Evolutionary conservation across 441 rosid species (phyloP), one percentile per base, ranked within the genome.

Genomic region (Cnidoscolus chayamansa): DNA sequence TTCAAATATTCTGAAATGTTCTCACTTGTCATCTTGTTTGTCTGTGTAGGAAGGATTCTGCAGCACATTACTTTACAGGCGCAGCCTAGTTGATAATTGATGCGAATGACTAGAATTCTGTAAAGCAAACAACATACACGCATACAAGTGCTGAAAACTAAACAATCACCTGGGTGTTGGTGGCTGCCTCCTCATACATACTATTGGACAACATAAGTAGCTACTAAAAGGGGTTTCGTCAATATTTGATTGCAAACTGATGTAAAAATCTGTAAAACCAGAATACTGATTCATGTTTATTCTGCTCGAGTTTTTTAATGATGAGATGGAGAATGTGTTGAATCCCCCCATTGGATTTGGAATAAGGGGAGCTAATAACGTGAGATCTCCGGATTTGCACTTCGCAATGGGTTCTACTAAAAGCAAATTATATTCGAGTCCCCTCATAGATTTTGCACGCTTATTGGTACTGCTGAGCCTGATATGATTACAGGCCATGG

Each of bases 31-130:
- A 30, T 32, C 20, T 20, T 40, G 12, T 63, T 72, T 50, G 53
- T 40, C 53, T 17, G 10, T 63, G 63, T 72, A 54, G 75, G 25
- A 25, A 25, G 25, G 74, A 54, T 37, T 72, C 16, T 40, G 62
- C 62, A 15, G 60, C 10, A 1, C 54, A 59, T 57, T 19, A n/a
- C n/a, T n/a, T n/a, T n/a, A 0, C 19, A 37, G 35, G 2, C 19
- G 50, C 45, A 31, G 59, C 59, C 47, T 54, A 35, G 16, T 55
- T 59, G 43, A 53, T 2, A 63, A 12, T 7, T 71, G 61, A 43
- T 20, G n/a, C 62, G 50, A 20, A 60, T 9, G 45, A 58, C 13
- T n/a, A 20, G 17, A 35, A 54, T 71, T 71, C 40, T 37, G 37
- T 35, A 59, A 43, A 31, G 15, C 12, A 55, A 17, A 56, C 37